Base-by-base conservation (phyloP, 371 early-diverging fungal species). In the Actinomortierella wolfii region DNA sequence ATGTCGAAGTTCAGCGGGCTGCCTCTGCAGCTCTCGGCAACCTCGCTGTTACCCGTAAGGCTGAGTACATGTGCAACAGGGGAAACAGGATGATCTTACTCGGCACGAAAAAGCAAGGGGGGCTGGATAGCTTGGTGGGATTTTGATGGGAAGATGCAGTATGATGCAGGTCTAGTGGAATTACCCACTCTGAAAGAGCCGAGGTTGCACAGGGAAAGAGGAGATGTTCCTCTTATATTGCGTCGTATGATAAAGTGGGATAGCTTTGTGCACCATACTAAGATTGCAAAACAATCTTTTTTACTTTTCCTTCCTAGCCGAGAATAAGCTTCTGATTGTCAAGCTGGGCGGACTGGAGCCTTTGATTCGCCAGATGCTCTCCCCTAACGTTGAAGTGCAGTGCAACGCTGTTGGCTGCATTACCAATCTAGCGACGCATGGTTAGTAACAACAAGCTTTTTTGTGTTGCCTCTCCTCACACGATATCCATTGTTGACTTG, bases 381-480 rank as follows among this genome's bases (percentile, higher is more conserved):
- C 91, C 18, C 87, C 89, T 7, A 93, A 93, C 67, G 88, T 91
- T 23, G 96, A 95, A 67, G 94, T 95, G 8, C 94, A 95, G 74
- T 93, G 94, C 68, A 96, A 96, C 77, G 94, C 96, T n/a, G 96
- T 95, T 23, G 97, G 97, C 5, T 95, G 96, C 81, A 94, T 96
- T 59, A 96, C 97, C 1, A 96, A 96, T 64, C 83, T 96, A 55
- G 95, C 95, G 3, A 94, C 95, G 11, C 88, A 89, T 77, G 90
- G 91, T 89, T 83, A 59, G 67, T 44, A n/a, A n/a, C n/a, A n/a
- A n/a, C 11, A 4, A 29, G 41, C 18, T 53, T 48, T 25, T n/a
- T 44, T 51, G 24, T 44, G 17, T 20, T 26, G 3, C 13, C 42
- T 24, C 17, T 21, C 1, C 25, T 49, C 43, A 56, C 18, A n/a